phyloP scores from a whole-genome alignment of 2,329 filamentous ascomycete genomes.

The Pyricularia pennisetigena region DNA sequence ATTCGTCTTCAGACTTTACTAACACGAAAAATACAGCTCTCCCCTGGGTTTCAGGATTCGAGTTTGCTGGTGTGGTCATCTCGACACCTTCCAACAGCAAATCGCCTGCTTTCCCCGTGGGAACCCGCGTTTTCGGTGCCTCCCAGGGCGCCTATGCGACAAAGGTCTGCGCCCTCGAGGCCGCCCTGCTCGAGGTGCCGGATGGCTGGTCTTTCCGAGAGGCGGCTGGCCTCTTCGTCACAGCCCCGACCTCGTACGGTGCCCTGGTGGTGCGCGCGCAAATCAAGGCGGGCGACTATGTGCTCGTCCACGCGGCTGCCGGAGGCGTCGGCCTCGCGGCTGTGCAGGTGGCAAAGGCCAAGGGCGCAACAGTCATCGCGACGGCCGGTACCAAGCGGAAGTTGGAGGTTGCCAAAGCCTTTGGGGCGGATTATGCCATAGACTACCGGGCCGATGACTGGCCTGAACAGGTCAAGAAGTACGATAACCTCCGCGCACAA shows the following conservation, averaged over 20 bases:
- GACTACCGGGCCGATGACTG: constrained; percentile 61
- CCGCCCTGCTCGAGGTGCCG: constrained; percentile 62
- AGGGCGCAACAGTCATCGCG: constrained; percentile 85
- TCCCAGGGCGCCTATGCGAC: constrained; percentile 81
- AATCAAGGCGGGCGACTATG: constrained; percentile 71
- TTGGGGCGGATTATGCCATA: constrained; percentile 76
- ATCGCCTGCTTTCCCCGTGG: constrained; percentile 57
- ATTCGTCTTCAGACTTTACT: background rate
- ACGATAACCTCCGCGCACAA: background rate
- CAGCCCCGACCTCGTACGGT: constrained; percentile 81
- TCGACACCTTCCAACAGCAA: constrained; percentile 44
- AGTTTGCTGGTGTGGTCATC: constrained; percentile 64
- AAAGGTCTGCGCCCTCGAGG: constrained; percentile 57
- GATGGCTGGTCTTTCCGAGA: constrained; percentile 74
- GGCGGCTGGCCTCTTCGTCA: constrained; percentile 83
- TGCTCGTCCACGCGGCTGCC: constrained; percentile 85
- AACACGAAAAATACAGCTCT: constrained; percentile 37
- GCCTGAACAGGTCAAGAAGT: constrained; percentile 59
- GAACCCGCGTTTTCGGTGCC: constrained; percentile 79
- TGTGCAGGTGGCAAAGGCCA: constrained; percentile 86
- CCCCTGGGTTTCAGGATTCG: constrained; percentile 78
- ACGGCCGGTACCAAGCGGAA: constrained; percentile 78
- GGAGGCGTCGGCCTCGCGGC: constrained; percentile 87
- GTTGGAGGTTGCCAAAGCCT: constrained; percentile 65
- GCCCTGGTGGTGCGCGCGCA: constrained; percentile 70